Base-by-base conservation (phyloP, 208 protist genomes). In the Leishmania tarentolae region DNA sequence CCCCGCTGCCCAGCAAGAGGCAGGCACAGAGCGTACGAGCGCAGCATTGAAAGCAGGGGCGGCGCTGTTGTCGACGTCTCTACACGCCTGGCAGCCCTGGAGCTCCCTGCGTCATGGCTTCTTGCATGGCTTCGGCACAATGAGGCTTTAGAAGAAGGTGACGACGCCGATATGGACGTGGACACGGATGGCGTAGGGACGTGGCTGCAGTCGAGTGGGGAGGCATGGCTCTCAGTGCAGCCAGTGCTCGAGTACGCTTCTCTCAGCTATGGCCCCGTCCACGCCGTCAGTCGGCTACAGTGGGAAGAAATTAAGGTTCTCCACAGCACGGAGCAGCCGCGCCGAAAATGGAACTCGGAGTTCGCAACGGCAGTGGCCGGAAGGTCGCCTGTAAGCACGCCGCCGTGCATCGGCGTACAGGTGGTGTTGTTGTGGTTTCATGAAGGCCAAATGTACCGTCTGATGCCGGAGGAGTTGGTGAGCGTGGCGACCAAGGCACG, bases 161-260 rank as follows among this genome's bases (percentile, higher is more conserved):
- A 50, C 28, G 42, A 73, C 40, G 17, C 31, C 24, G 76, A 74
- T 9, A 61, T 74, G 28, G 42, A 73, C 40, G 17, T 24, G 15
- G 76, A 74, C 19, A 61, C 75, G 28, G 61, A 57, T 24, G 24
- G 2, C 28, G 17, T 31, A 37, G 57, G 21, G 40, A 42, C 56
- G 37, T 47, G 19, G 37, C 50, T 44, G 47, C 46, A 72, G 46
- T 66, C 40, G 42, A 56, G 44, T 5, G 61, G 42, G 40, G 50
- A 46, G 31, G 50, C 37, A 19, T 85, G 82, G 76, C 57, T 85
- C n/a, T 44, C 65, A 28, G 82, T 85, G 72, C 82, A 85, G 44
- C 72, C 82, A 21, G 82, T 66, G 17, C 82, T 85, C 0, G 82
- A 85, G 77, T 85, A 82, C 76, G 56, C 46, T 42, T 85, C 82